Evolutionary conservation across 1,139 yeast species (phyloP), one percentile per base, ranked within the genome.

Genomic region (Yamadazyma atlantica): DNA sequence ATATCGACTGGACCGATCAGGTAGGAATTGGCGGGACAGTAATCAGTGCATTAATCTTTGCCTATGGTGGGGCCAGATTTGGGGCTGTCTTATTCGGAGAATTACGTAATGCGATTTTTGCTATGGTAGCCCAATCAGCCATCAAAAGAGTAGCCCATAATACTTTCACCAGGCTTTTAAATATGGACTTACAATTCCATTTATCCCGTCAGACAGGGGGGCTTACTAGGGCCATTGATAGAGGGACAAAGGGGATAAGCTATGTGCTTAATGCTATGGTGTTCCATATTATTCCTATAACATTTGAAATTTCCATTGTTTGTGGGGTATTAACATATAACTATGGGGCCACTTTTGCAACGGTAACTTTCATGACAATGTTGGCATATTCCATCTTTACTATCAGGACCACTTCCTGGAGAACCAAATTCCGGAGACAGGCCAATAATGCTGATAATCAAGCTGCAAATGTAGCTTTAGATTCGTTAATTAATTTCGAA

Each of bases 161-260:
- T 54, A 90, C 97, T 0, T 92, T 92, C 59, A 73, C 69, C 34
- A 97, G 90, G 60, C 67, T 92, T 41, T 72, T 92, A 57, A 81
- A 80, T 50, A 73, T 92, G 63, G 99, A 92, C 62, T 67, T 90
- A 36, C 87, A 89, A 14, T 92, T 92, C 74, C 98, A 92, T 60
- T 64, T 92, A 36, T 75, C 94, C 7, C 73, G 90, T 50, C 97
- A 94, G 58, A 94, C 98, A 0, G 99, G 99, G 49, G 97, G 96
- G 0, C 65, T 92, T 33, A 92, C 97, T 0, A 71, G 98, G 44
- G 97, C 98, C 1, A 92, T 92, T 53, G 99, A 92, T 55, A 73
- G 98, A 50, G 99, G 99, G 58, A 92, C 97, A 1, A 92, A 92
- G 52, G 98, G 99, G 63, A 92, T 92, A 37, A 84, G 95, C 17